Evolutionary conservation across 1,284 basidiomycete species (phyloP), one percentile per base, ranked within the genome.

Genomic region (Cutaneotrichosporon dermatis): DNA sequence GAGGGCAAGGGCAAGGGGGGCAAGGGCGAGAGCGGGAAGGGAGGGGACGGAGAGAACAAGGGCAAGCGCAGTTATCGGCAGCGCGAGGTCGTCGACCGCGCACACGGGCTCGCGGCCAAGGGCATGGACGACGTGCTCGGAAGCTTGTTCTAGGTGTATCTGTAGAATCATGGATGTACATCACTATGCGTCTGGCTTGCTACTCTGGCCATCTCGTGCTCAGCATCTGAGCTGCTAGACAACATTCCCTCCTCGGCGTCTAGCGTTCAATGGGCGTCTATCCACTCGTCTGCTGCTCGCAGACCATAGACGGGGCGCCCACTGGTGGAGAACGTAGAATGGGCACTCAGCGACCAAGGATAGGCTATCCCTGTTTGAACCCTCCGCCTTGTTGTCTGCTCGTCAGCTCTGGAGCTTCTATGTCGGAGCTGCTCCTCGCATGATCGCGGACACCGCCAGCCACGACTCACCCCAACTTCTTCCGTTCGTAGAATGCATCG

Each of bases 401-500:
- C 11, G 54, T 64, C 46, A 60, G 58, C n/a, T 10, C 3, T 5
- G 8, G 7, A 13, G 39, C 15, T 25, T 25, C 25, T 25, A 25
- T 25, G 25, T 25, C 25, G 25, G 25, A 25, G 25, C 25, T 25
- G 25, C 25, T 25, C 25, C 25, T 25, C 13, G 7, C 11, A 6
- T 16, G 3, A 25, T 5, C 11, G 11, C 33, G 4, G 4, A 12
- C 5, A 36, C 2, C 4, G 1, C 39, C 39, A 40, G 39, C 39
- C 15, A 9, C 4, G 2, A 66, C 69, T 56, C 46, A 72, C 70
- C 74, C 74, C 41, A 74, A 57, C 54, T 75, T 75, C 66, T 76
- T 76, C 49, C 75, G 54, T 58, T 76, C 75, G 60, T 74, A 76
- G 64, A 76, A 76, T 15, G 75, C 75, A 49, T 76, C 75, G n/a